A percentile compares a stretch with the other conserved stretches of the same genome.
These are phyloP conservation scores for Pichia manshurica DNA, from an alignment of 805 yeast genomes.

Conservation along the genomic window DNA sequence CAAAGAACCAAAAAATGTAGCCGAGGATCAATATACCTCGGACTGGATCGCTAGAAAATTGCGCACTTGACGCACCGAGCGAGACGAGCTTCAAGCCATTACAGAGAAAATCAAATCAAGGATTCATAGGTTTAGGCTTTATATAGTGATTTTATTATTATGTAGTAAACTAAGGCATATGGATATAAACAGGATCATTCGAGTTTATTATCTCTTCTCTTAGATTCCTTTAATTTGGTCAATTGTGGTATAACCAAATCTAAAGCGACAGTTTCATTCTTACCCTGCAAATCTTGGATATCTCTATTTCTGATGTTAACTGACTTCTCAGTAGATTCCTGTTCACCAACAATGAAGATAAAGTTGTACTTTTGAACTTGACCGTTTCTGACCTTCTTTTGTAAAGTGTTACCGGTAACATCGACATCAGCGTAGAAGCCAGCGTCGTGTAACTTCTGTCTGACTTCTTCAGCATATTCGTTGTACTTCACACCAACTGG, in stretches of 20 bases:
- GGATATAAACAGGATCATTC: slow-evolving; percentile 6
- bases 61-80: too few species aligned
- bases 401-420: slow-evolving; percentile 90
- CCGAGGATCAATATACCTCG: too few species aligned
- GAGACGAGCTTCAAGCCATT: too few species aligned
- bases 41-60: too few species aligned
- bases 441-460: slow-evolving; percentile 57
- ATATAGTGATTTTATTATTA: not conserved
- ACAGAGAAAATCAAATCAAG: too few species aligned
- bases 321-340: slow-evolving; percentile 69
- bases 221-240: slow-evolving; percentile 59
- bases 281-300: slow-evolving; percentile 85
- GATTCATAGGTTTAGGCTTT: too few species aligned
- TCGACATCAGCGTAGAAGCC: slow-evolving; percentile 93
- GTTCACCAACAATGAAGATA: slow-evolving; percentile 95
- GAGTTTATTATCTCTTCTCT: slow-evolving; percentile 64
- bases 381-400: slow-evolving; percentile 96
- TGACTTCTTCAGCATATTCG: slow-evolving; percentile 83
- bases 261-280: slow-evolving; percentile 75
- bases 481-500: slow-evolving; percentile 94
- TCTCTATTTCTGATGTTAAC: slow-evolving; percentile 98
- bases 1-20: too few species aligned
- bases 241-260: slow-evolving; percentile 69
- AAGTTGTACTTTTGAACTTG: slow-evolving; percentile 93
- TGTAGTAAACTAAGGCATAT: not conserved